These are phyloP conservation scores for Pochonia chlamydosporia DNA, from an alignment of 2,329 filamentous ascomycete species.

Conservation along the genomic window DNA sequence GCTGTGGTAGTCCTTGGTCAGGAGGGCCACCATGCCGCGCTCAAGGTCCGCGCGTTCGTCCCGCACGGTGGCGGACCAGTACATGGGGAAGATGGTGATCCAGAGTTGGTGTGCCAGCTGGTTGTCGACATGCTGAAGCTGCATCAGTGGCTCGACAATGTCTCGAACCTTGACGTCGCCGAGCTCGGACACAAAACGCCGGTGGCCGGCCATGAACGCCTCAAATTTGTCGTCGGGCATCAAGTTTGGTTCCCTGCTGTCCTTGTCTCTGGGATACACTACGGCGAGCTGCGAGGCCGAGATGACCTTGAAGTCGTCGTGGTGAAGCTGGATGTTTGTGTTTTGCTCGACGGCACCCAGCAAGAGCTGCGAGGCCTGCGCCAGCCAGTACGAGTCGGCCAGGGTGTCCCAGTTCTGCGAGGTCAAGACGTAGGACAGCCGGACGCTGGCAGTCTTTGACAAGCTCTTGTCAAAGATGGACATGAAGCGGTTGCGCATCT, in stretches of 20 bases:
- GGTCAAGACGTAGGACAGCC: slow-evolving; percentile 81
- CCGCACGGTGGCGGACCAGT: slow-evolving; percentile 80
- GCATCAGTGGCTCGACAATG: slow-evolving; percentile 80
- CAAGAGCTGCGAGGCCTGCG: slow-evolving; percentile 88
- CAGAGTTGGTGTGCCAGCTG: slow-evolving; percentile 83
- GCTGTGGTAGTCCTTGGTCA: slow-evolving; percentile 94
- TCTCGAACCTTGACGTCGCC: slow-evolving; percentile 84
- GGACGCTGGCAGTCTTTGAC: slow-evolving; percentile 84
- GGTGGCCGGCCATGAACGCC: slow-evolving; percentile 68
- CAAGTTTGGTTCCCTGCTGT: slow-evolving; percentile 54
- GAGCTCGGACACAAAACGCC: slow-evolving; percentile 76
- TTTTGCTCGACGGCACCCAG: slow-evolving; percentile 87
- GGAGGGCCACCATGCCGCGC: slow-evolving; percentile 79
- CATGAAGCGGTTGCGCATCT: slow-evolving; percentile 97
- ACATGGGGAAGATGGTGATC: slow-evolving; percentile 86
- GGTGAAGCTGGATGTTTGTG: slow-evolving; percentile 68
- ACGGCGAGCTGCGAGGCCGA: slow-evolving; percentile 68
- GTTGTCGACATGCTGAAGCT: slow-evolving; percentile 85
- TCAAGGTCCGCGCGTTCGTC: slow-evolving; percentile 90
- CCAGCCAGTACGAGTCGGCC: slow-evolving; percentile 92
- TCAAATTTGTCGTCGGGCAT: slow-evolving; percentile 84
- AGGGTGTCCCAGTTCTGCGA: slow-evolving; percentile 97
- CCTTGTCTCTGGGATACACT: slow-evolving; percentile 71
- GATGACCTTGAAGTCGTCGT: slow-evolving; percentile 77
- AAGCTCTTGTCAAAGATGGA: slow-evolving; percentile 91